Percentiles rank a stretch among this genome's conserved stretches.
Evolutionary conservation across 805 yeast genomes (phyloP).

Genomic region (Candida easanensis): DNA sequence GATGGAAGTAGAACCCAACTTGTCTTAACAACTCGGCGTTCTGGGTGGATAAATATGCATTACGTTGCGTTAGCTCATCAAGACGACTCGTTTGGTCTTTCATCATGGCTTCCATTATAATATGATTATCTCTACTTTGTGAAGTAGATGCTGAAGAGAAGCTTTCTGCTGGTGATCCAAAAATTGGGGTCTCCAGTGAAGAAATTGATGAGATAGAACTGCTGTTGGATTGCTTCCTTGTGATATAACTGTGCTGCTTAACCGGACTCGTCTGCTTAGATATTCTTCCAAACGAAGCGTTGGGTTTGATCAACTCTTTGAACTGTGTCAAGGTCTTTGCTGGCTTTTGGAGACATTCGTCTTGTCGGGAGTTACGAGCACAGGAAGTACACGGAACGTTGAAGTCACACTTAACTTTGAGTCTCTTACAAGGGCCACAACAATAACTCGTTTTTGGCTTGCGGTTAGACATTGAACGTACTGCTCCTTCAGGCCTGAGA

Average conservation of each 20-base stretch:
- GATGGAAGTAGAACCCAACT: slow-evolving; percentile 5
- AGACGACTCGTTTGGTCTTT: slow-evolving; percentile 2
- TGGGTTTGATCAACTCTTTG: slow-evolving; percentile 21
- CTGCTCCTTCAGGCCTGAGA: no score
- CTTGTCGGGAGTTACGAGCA: slow-evolving; percentile 10
- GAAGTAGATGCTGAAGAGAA: not conserved
- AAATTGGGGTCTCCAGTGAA: slow-evolving; percentile 3
- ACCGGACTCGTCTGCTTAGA: slow-evolving; percentile 7
- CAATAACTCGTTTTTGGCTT: slow-evolving; percentile 18
- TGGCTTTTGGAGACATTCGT: slow-evolving; percentile 18
- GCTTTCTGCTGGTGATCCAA: slow-evolving; percentile 4
- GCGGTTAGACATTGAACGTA: slow-evolving; percentile 8
- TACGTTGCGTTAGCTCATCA: slow-evolving; percentile 9
- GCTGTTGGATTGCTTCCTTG: slow-evolving; percentile 4
- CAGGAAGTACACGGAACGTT: slow-evolving; percentile 21
- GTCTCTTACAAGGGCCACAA: slow-evolving; percentile 21
- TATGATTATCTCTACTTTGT: not conserved
- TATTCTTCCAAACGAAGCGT: slow-evolving; percentile 19
- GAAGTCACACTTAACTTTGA: slow-evolving; percentile 22
- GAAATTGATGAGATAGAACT: slow-evolving; percentile 8
- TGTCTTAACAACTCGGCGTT: slow-evolving; percentile 16
- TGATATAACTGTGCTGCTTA: not conserved
- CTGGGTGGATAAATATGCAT: slow-evolving; percentile 3
- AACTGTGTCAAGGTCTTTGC: slow-evolving; percentile 18
- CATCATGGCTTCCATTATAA: slow-evolving; percentile 1